phyloP scores from a whole-genome alignment of 441 rosid genomes.

The Jatropha multifida region DNA sequence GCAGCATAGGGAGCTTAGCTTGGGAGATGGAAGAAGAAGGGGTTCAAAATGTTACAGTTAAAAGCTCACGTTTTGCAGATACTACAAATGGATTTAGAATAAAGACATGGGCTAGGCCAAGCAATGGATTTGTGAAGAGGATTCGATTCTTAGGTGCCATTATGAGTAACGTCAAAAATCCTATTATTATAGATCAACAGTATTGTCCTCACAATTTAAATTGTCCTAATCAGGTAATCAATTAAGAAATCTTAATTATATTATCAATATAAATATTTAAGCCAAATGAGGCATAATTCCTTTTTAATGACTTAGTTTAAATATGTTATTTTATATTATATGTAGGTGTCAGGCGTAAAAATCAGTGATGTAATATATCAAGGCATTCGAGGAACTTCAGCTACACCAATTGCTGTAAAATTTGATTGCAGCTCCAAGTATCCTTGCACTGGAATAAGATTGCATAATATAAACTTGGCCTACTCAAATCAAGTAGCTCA shows the following conservation, averaged over 20 bases:
- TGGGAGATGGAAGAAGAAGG: neutral
- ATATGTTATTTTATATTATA: neutral
- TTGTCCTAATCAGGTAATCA: neutral
- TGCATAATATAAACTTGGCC: neutral
- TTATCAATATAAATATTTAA: no score
- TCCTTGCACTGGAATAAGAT: neutral
- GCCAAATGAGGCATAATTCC: no score
- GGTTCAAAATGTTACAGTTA: constrained; percentile 9
- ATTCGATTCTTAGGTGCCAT: constrained; percentile 3
- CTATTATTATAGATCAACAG: neutral
- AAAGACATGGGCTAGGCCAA: constrained; percentile 13
- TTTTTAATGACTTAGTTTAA: no score
- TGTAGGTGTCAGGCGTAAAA: constrained; percentile 13
- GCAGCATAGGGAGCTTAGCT: constrained; percentile 8
- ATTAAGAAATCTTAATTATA: neutral
- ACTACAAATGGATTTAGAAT: constrained; percentile 9
- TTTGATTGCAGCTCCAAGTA: constrained; percentile 13
- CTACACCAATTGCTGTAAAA: constrained; percentile 6
- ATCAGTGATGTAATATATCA: constrained; percentile 7
- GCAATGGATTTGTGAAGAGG: neutral
- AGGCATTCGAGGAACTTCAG: constrained; percentile 14
- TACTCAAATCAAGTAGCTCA: neutral
- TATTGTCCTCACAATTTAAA: neutral
- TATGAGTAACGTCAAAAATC: neutral
- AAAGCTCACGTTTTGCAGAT: neutral